These are phyloP conservation scores for Rhodotorula glutinis DNA, from an alignment of 1,284 basidiomycete genomes.

Conservation along the genomic window DNA sequence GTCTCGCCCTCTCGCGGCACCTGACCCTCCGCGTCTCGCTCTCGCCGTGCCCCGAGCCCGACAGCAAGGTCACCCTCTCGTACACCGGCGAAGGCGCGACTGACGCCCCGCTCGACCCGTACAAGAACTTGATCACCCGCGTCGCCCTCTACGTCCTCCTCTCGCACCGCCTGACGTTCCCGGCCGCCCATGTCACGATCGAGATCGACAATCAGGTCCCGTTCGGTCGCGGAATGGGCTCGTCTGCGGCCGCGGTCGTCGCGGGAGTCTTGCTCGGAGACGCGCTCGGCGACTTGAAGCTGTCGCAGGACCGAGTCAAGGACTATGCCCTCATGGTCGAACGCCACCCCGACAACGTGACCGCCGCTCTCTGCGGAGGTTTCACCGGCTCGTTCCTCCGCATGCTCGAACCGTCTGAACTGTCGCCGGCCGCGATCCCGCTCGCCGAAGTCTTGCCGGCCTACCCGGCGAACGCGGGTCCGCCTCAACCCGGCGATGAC, in stretches of 20 bases:
- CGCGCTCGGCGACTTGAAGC: conserved; percentile 69
- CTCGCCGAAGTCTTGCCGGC: conserved; percentile 95
- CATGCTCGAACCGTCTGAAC: conserved; percentile 69
- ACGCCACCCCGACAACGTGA: conserved; percentile 98
- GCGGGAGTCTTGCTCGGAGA: conserved; percentile 90
- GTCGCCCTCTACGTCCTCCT: conserved; percentile 96
- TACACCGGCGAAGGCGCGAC: conserved; percentile 85
- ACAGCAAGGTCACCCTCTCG: conserved; percentile 61
- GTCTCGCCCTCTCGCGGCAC: conserved; percentile 86
- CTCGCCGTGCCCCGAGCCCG: conserved; percentile 30
- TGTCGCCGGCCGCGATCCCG: conserved; percentile 80
- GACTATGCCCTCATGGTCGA: conserved; percentile 99
- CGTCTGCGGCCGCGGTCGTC: conserved; percentile 95
- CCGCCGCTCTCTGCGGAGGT: conserved; percentile 92
- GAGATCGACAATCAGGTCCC: conserved; percentile 90
- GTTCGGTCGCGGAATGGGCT: conserved; percentile 94
- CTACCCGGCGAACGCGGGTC: conserved; percentile 84
- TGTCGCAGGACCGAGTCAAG: conserved; percentile 71
- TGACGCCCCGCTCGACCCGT: conserved; percentile 89
- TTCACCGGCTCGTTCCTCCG: conserved; percentile 97
- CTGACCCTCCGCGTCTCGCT: conserved; percentile 71
- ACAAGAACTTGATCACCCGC: conserved; percentile 97
- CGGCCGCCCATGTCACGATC: conserved; percentile 57
- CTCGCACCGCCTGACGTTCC: conserved; percentile 66
- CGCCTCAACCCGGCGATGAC: conserved; percentile 50